These are phyloP conservation scores for Pythium dissimile DNA, from an alignment of 352 stramenopile genomes.

Conservation along the genomic window DNA sequence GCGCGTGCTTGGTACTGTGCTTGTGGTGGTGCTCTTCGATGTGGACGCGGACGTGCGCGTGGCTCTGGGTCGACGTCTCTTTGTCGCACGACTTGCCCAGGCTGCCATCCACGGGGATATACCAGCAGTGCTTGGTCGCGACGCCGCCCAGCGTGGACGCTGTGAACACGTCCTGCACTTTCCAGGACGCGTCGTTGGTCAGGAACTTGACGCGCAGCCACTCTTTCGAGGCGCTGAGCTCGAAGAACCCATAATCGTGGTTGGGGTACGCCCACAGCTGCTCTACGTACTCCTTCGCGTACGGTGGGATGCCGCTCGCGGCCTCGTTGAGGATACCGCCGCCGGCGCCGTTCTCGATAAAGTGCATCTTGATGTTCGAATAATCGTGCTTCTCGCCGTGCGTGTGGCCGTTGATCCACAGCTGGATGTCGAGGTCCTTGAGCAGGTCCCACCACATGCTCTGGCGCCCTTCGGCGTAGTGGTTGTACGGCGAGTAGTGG, in stretches of 20 bases:
- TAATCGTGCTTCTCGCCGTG: conserved; percentile 79
- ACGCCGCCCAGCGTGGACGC: conserved; percentile 47
- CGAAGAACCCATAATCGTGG: conserved; percentile 73
- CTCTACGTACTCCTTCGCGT: conserved; percentile 50
- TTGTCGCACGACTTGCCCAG: conserved; percentile 27
- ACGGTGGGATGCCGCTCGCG: conserved; percentile 59
- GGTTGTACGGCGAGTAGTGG: conserved; percentile 81
- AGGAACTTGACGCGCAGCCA: conserved; percentile 64
- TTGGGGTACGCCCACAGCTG: conserved; percentile 62
- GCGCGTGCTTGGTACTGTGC: background rate
- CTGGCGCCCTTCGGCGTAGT: conserved; percentile 49
- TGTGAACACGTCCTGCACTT: conserved; percentile 45
- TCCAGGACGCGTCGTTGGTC: conserved; percentile 64
- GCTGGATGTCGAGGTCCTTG: conserved; percentile 49
- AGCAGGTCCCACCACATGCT: conserved; percentile 55
- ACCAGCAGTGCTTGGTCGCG: conserved; percentile 71
- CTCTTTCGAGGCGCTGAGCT: conserved; percentile 48
- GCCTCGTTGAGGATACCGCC: conserved; percentile 74
- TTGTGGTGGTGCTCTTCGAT: conserved; percentile 5
- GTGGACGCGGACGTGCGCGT: conserved; percentile 7
- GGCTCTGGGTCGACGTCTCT: conserved; percentile 3
- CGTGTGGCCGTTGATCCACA: conserved; percentile 71
- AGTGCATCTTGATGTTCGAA: conserved; percentile 56
- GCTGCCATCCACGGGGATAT: conserved; percentile 44
- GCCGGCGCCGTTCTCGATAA: conserved; percentile 75